These are phyloP conservation scores for Amylostereum chailletii DNA, from an alignment of 1,284 basidiomycete genomes.

Conservation along the genomic window DNA sequence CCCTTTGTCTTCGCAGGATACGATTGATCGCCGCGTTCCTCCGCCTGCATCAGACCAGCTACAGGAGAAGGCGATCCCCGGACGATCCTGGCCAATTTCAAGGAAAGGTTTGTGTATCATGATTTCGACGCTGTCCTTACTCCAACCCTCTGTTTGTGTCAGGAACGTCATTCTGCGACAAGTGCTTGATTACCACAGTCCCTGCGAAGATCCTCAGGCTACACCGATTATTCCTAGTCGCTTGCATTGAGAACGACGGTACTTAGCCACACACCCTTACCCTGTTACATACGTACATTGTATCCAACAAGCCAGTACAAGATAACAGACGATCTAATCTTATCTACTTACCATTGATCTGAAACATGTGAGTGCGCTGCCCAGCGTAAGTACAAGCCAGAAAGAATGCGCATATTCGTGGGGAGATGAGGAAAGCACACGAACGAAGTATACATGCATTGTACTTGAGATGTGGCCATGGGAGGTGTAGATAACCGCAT, in stretches of 20 bases:
- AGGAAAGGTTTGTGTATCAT: constrained; percentile 39
- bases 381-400: too few relatives aligned
- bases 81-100: constrained; percentile 47
- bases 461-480: neutral
- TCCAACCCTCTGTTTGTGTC: neutral
- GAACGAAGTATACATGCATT: neutral
- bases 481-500: neutral
- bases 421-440: too few relatives aligned
- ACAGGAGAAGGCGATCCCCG: constrained; percentile 37
- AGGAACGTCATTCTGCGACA: constrained; percentile 54
- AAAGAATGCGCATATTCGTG: too few relatives aligned
- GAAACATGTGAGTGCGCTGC: too few relatives aligned
- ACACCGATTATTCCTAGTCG: too few relatives aligned
- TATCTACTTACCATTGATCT: too few relatives aligned
- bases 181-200: constrained; percentile 35
- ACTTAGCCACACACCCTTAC: neutral
- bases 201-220: neutral
- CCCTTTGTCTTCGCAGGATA: neutral
- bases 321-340: too few relatives aligned
- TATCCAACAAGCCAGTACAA: neutral
- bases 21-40: neutral
- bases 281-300: neutral
- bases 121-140: too few relatives aligned
- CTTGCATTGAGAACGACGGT: neutral
- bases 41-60: constrained; percentile 11